A percentile compares a stretch with the other conserved stretches of the same genome.
phyloP scores from a whole-genome alignment of 2,329 filamentous ascomycete species.

The Raffaelea ambrosiae region DNA sequence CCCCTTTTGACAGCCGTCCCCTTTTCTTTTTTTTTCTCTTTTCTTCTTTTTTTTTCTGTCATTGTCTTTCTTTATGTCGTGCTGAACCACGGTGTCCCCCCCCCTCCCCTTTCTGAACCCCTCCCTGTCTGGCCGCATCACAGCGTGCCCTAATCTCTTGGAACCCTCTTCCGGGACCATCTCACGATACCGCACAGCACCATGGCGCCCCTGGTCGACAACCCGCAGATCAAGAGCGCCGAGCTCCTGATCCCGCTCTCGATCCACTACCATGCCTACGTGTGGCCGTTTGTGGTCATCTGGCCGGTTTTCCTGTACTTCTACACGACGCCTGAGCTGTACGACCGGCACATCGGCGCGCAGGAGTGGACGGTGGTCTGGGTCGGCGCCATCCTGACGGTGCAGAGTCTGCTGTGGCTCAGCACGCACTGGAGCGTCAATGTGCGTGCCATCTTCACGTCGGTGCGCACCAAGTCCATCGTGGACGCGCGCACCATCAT shows the following conservation, averaged over 20 bases:
- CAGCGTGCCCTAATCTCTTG: neutral
- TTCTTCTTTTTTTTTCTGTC: neutral
- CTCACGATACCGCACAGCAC: neutral
- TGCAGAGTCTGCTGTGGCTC: constrained; percentile 85
- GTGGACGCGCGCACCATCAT: constrained; percentile 80
- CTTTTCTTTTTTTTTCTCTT: neutral
- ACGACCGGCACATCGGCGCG: constrained; percentile 85
- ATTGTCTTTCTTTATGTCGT: neutral
- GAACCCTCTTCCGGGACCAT: neutral
- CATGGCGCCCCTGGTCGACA: constrained; percentile 78
- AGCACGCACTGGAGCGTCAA: constrained; percentile 97
- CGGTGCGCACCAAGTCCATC: constrained; percentile 60
- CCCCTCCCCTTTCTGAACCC: no score
- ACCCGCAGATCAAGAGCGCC: constrained; percentile 78
- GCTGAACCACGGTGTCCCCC: neutral
- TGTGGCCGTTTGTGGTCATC: constrained; percentile 85
- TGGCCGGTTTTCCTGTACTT: constrained; percentile 90
- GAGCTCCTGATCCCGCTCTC: constrained; percentile 83
- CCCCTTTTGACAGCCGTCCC: constrained; percentile 2
- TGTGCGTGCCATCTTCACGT: constrained; percentile 72
- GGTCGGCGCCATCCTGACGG: constrained; percentile 76
- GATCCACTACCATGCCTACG: constrained; percentile 71
- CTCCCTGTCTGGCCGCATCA: neutral
- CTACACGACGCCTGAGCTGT: constrained; percentile 75
- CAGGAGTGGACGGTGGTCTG: constrained; percentile 98